Conservation (phyloP, 306 rosid genomes). For the Astragalus glycyphyllos region DNA sequence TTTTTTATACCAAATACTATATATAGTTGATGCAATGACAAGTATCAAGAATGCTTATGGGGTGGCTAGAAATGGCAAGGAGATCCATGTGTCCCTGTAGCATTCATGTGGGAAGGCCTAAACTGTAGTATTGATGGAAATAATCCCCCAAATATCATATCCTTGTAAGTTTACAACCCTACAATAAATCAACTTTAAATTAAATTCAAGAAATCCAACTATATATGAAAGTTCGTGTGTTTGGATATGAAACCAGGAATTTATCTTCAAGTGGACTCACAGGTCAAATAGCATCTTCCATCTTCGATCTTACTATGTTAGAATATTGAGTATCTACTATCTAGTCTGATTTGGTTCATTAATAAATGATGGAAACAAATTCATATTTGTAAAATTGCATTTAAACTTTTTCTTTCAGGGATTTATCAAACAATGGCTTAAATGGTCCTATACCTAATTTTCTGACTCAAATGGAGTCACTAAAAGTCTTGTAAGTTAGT, state of each 20-base stretch:
- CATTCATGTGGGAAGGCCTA: slow-evolving; percentile 61
- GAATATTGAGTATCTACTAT: slow-evolving; percentile 43
- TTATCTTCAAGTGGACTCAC: slow-evolving; percentile 56
- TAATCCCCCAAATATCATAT: slow-evolving; percentile 50
- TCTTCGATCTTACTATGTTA: slow-evolving; percentile 51
- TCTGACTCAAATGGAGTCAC: slow-evolving; percentile 35
- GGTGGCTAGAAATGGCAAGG: slow-evolving; percentile 62
- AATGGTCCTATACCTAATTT: slow-evolving; percentile 49
- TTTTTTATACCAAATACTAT: slow-evolving; percentile 27
- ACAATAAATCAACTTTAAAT: background rate
- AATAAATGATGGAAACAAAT: background rate
- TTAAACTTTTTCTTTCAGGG: slow-evolving; percentile 49
- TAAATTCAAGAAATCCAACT: background rate
- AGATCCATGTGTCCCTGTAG: slow-evolving; percentile 62
- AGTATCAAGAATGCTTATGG: slow-evolving; percentile 58
- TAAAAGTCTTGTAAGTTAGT: slow-evolving; percentile 54
- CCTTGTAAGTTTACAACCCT: slow-evolving; percentile 50
- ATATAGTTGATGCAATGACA: slow-evolving; percentile 58
- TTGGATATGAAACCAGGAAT: slow-evolving; percentile 47
- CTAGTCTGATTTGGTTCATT: background rate
- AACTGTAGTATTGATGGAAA: slow-evolving; percentile 44
- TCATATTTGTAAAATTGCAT: slow-evolving; percentile 27
- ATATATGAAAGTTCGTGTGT: background rate
- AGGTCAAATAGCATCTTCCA: slow-evolving; percentile 47
- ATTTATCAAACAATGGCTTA: slow-evolving; percentile 62